Evolutionary conservation across 345 rosid genomes (phyloP).

Genomic region (Punica granatum): DNA sequence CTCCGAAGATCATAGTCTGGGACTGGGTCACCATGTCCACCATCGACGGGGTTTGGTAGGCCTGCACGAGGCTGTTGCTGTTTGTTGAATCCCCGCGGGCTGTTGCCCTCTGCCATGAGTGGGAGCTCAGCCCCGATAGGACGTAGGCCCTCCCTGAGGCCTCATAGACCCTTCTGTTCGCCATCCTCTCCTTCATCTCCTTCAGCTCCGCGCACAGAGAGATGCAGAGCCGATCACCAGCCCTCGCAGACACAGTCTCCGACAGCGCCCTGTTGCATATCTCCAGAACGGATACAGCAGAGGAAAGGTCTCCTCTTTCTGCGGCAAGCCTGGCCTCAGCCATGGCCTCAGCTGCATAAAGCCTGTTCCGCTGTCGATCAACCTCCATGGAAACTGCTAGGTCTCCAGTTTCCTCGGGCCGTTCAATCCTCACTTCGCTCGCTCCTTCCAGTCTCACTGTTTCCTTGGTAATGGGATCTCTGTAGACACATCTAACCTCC

Average conservation of each 20-base stretch:
- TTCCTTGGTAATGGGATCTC: slow-evolving; percentile 65
- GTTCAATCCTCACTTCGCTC: slow-evolving; percentile 46
- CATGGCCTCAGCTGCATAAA: slow-evolving; percentile 87
- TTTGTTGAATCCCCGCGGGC: slow-evolving; percentile 82
- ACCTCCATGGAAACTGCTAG: slow-evolving; percentile 67
- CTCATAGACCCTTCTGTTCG: slow-evolving; percentile 70
- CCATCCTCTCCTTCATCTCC: slow-evolving; percentile 95
- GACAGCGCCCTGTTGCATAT: slow-evolving; percentile 44
- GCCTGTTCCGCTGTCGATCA: slow-evolving; percentile 77
- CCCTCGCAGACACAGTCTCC: slow-evolving; percentile 50
- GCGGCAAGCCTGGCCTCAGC: slow-evolving; percentile 78
- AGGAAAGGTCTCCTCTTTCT: slow-evolving; percentile 56
- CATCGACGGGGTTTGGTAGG: slow-evolving; percentile 93
- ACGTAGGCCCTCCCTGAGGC: slow-evolving; percentile 87
- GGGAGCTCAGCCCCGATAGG: slow-evolving; percentile 91
- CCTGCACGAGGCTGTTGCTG: slow-evolving; percentile 55
- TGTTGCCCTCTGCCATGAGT: slow-evolving; percentile 98
- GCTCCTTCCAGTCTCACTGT: slow-evolving; percentile 26
- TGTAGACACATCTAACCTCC: slow-evolving; percentile 55
- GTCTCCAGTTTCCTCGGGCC: slow-evolving; percentile 41
- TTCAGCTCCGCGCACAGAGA: slow-evolving; percentile 76
- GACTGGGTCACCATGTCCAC: slow-evolving; percentile 92
- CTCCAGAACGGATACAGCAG: slow-evolving; percentile 67
- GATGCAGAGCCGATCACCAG: slow-evolving; percentile 55
- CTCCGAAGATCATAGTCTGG: slow-evolving; percentile 57